A percentile compares a stretch with the other conserved stretches of the same genome.
These are phyloP conservation scores for Hypomontagnella monticulosa DNA, from an alignment of 495 filamentous ascomycete genomes.

Conservation along the genomic window DNA sequence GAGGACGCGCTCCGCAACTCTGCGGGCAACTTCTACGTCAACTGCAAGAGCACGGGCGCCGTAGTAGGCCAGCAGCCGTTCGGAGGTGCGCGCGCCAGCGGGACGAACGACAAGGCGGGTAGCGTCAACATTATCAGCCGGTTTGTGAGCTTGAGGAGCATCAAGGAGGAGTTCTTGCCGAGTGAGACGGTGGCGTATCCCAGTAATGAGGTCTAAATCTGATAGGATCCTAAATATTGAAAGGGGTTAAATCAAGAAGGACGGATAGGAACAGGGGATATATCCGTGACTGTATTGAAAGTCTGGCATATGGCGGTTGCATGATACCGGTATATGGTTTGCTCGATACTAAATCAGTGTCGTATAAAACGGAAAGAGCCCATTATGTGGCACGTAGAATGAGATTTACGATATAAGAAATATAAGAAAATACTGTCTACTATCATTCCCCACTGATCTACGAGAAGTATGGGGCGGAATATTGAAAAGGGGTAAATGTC, in stretches of 20 bases:
- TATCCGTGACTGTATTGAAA: background rate
- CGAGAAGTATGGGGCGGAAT: too few species aligned
- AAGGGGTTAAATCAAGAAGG: background rate
- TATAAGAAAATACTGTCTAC: too few species aligned
- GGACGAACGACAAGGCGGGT: constrained; percentile 93
- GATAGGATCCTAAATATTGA: background rate
- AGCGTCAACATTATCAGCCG: constrained; percentile 76
- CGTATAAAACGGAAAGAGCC: too few species aligned
- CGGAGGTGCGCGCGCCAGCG: constrained; percentile 84
- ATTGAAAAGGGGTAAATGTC: too few species aligned
- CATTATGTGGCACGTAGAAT: too few species aligned
- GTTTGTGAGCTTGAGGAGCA: constrained; percentile 83
- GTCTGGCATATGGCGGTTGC: too few species aligned
- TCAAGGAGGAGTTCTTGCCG: constrained; percentile 89
- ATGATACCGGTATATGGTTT: too few species aligned
- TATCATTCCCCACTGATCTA: too few species aligned
- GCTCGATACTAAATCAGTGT: too few species aligned
- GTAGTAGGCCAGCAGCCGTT: constrained; percentile 95
- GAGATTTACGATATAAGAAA: too few species aligned
- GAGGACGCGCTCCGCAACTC: constrained; percentile 79
- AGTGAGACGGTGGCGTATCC: constrained; percentile 78
- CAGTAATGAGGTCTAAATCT: constrained; percentile 69
- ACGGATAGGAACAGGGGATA: background rate
- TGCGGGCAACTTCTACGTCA: constrained; percentile 92
- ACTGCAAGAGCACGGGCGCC: constrained; percentile 91